phyloP scores from a whole-genome alignment of 805 yeast genomes.

The Ogataea sp. region DNA sequence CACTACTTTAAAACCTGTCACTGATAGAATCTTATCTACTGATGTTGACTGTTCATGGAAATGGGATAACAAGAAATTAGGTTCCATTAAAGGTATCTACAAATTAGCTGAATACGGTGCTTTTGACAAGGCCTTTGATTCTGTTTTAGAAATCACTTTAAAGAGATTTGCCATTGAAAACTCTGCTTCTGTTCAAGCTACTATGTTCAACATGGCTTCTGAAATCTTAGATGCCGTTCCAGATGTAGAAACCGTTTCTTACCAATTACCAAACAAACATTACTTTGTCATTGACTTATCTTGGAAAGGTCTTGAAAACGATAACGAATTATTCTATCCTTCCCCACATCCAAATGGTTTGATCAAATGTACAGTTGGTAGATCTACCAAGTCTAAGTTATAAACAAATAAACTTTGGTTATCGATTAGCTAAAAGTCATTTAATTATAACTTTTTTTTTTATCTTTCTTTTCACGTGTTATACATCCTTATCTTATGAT shows the following conservation, averaged over 20 bases:
- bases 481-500: not conserved
- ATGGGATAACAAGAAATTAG: slow-evolving; percentile 44
- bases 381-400: slow-evolving; percentile 51
- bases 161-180: slow-evolving; percentile 76
- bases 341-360: slow-evolving; percentile 89
- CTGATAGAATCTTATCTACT: slow-evolving; percentile 81
- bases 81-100: slow-evolving; percentile 41
- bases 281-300: slow-evolving; percentile 71
- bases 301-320: slow-evolving; percentile 79
- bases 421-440: not conserved
- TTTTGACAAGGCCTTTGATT: slow-evolving; percentile 57
- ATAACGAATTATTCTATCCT: slow-evolving; percentile 83
- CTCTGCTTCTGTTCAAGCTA: slow-evolving; percentile 93
- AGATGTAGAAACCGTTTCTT: slow-evolving; percentile 56
- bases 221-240: slow-evolving; percentile 55
- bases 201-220: slow-evolving; percentile 88
- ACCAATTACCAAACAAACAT: slow-evolving; percentile 86
- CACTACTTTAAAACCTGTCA: slow-evolving; percentile 79
- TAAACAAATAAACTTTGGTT: too few relatives aligned
- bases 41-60: slow-evolving; percentile 72
- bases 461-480: not conserved
- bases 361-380: slow-evolving; percentile 79
- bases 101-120: slow-evolving; percentile 48
- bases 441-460: not conserved
- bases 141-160: slow-evolving; percentile 62